phyloP scores from a whole-genome alignment of 306 rosid species.

The Purshia tridentata region DNA sequence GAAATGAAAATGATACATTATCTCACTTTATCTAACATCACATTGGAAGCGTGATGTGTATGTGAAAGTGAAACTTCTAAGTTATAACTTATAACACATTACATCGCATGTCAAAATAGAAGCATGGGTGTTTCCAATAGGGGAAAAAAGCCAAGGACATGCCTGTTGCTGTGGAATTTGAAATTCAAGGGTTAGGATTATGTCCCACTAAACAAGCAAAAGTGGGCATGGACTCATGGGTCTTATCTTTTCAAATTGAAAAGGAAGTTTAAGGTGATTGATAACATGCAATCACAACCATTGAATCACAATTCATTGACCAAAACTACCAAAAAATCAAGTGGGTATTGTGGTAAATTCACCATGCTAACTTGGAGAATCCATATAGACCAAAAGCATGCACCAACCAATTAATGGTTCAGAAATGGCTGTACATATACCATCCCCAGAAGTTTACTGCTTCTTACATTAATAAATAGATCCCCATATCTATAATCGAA shows the following conservation, averaged over 20 bases:
- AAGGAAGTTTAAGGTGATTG: neutral
- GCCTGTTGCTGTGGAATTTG: too few relatives aligned
- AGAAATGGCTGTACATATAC: neutral
- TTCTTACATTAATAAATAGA: slow-evolving; percentile 6
- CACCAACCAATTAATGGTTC: slow-evolving; percentile 4
- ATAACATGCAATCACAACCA: neutral
- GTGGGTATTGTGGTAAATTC: neutral
- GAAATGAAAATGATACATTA: too few relatives aligned
- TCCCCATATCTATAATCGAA: neutral
- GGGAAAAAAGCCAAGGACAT: too few relatives aligned
- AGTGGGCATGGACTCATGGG: neutral
- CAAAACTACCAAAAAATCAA: neutral
- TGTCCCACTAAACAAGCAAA: neutral
- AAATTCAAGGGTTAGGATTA: neutral
- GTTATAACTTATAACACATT: too few relatives aligned
- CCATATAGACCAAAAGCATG: neutral
- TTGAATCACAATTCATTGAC: neutral
- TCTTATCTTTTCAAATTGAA: neutral
- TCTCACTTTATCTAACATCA: too few relatives aligned
- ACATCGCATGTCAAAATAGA: too few relatives aligned
- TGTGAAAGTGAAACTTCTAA: too few relatives aligned
- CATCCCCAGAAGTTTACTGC: neutral
- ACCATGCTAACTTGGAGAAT: neutral
- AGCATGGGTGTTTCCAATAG: too few relatives aligned
- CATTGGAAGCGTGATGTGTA: too few relatives aligned